Conservation (phyloP, 495 filamentous ascomycete species). For the Copromyces sp. region DNA sequence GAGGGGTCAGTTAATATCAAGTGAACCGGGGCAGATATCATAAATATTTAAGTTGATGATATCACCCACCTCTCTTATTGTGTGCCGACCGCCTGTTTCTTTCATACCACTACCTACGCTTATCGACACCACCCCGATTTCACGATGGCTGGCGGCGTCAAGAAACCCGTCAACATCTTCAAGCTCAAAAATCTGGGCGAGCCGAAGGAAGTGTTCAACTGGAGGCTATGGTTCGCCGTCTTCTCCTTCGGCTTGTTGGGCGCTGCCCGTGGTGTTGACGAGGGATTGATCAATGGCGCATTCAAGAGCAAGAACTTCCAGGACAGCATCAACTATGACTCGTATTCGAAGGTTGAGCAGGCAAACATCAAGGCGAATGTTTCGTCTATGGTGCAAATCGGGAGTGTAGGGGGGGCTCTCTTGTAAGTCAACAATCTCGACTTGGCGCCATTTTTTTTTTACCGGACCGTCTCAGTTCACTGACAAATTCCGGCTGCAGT, state of each 20-base stretch:
- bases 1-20: not conserved
- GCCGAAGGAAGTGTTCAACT: slow-evolving; percentile 52
- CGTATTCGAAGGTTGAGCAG: slow-evolving; percentile 40
- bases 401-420: slow-evolving; percentile 53
- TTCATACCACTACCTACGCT: not conserved
- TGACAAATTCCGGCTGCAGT: slow-evolving; percentile 8
- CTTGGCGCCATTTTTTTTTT: not conserved
- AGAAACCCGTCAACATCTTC: slow-evolving; percentile 60
- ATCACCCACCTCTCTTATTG: not conserved
- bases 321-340: slow-evolving; percentile 44
- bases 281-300: slow-evolving; percentile 58
- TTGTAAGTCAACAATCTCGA: slow-evolving; percentile 32
- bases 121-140: not conserved
- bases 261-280: slow-evolving; percentile 62
- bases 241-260: slow-evolving; percentile 59
- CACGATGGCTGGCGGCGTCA: slow-evolving; percentile 51
- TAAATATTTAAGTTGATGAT: not conserved
- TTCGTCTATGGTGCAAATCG: slow-evolving; percentile 63
- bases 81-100: not conserved
- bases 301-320: slow-evolving; percentile 57
- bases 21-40: not conserved
- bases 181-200: slow-evolving; percentile 43
- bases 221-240: slow-evolving; percentile 55
- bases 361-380: slow-evolving; percentile 60
- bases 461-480: not conserved